phyloP scores from a whole-genome alignment of 495 filamentous ascomycete genomes.

The Penicillium roqueforti region DNA sequence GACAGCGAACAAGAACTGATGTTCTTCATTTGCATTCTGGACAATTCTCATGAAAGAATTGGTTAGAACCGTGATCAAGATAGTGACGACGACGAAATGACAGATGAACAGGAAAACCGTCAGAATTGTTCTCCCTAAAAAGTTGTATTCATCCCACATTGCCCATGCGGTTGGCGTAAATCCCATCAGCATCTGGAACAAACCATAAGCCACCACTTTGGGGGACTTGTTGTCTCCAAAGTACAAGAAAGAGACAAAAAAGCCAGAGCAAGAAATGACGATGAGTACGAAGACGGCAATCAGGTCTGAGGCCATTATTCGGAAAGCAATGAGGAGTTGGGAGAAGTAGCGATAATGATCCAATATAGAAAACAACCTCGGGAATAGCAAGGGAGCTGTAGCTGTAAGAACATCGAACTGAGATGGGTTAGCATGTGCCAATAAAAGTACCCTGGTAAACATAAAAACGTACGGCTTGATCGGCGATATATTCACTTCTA shows the following conservation, averaged over 20 bases:
- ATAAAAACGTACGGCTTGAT: conserved; percentile 50
- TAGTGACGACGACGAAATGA: conserved; percentile 91
- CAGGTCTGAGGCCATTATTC: conserved; percentile 87
- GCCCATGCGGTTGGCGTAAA: conserved; percentile 74
- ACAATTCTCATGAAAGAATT: conserved; percentile 94
- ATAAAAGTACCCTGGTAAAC: not conserved
- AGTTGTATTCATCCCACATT: conserved; percentile 72
- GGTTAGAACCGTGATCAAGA: conserved; percentile 85
- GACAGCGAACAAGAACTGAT: conserved; percentile 90
- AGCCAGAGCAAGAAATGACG: conserved; percentile 81
- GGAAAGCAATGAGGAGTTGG: conserved; percentile 85
- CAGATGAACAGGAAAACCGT: conserved; percentile 85
- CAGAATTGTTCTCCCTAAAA: conserved; percentile 68
- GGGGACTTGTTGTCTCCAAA: conserved; percentile 62
- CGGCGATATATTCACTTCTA: conserved; percentile 57
- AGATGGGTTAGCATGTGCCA: not conserved
- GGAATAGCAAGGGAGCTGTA: conserved; percentile 83
- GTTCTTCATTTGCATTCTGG: conserved; percentile 86
- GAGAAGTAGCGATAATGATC: conserved; percentile 96
- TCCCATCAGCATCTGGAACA: conserved; percentile 94
- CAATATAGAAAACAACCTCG: conserved; percentile 82
- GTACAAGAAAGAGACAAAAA: conserved; percentile 88
- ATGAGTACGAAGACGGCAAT: conserved; percentile 78
- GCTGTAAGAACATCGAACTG: conserved; percentile 81
- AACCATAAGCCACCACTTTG: conserved; percentile 66